Evolutionary conservation across 2,329 filamentous ascomycete species (phyloP).

Genomic region (Corniculantispora saksenae): DNA sequence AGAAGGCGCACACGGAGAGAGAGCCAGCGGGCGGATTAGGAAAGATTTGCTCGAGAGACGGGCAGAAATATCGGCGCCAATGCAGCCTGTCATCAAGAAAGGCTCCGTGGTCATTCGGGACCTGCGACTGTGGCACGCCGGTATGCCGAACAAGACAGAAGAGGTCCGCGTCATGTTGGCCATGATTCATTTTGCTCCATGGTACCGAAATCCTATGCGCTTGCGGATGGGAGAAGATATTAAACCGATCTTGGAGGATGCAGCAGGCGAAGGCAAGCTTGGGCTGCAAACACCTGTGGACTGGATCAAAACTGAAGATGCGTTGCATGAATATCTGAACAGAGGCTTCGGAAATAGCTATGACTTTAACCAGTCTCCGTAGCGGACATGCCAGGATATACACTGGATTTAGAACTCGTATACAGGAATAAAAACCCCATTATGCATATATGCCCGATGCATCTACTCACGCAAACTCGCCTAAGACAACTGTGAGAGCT

Average conservation of each 20-base stretch:
- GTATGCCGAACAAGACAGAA: slow-evolving; percentile 58
- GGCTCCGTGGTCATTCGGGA: slow-evolving; percentile 61
- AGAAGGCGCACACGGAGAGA: slow-evolving; percentile 51
- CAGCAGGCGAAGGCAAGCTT: slow-evolving; percentile 39
- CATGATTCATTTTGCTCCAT: slow-evolving; percentile 59
- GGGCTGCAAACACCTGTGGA: slow-evolving; percentile 52
- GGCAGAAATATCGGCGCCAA: slow-evolving; percentile 39
- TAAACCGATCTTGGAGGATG: slow-evolving; percentile 43
- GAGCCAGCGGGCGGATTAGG: slow-evolving; percentile 53
- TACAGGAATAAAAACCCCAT: no score
- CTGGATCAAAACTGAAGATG: slow-evolving; percentile 46
- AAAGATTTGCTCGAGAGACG: slow-evolving; percentile 41
- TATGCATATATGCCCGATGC: no score
- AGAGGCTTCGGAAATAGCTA: slow-evolving; percentile 63
- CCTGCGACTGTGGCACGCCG: slow-evolving; percentile 63
- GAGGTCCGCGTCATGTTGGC: slow-evolving; percentile 59
- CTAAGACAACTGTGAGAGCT: no score
- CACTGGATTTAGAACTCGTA: no score
- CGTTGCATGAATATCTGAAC: slow-evolving; percentile 51
- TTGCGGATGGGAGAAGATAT: slow-evolving; percentile 55
- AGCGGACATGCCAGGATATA: background rate
- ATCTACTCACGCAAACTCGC: no score
- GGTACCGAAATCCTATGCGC: slow-evolving; percentile 59
- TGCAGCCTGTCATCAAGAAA: slow-evolving; percentile 53
- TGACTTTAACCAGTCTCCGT: slow-evolving; percentile 54